Percentiles rank a stretch among this genome's conserved stretches.
Conservation (phyloP, 78 protist genomes). For the Paulinella micropora region DNA sequence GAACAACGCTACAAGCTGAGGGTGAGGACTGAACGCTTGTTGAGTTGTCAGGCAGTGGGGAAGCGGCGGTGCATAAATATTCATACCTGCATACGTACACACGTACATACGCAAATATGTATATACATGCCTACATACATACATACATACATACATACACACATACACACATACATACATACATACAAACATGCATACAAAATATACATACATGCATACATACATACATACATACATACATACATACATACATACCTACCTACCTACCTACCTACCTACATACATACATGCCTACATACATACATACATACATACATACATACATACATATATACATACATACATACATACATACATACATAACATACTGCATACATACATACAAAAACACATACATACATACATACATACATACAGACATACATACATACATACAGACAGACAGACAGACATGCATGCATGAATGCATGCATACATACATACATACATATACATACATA, state of each 20-base stretch:
- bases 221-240: background rate
- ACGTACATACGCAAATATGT: background rate
- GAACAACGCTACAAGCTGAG: background rate
- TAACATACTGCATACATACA: background rate
- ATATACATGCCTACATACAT: no score
- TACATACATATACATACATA: background rate
- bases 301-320: background rate
- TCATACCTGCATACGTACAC: background rate
- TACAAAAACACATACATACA: background rate
- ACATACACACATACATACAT: background rate
- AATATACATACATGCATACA: background rate
- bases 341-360: background rate
- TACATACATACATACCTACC: background rate
- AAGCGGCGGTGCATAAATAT: no score
- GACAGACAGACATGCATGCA: background rate
- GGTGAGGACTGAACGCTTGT: background rate
- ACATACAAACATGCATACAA: background rate
- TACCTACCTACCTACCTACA: background rate
- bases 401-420: background rate
- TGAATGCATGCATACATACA: background rate
- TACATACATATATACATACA: background rate
- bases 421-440: background rate
- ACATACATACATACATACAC: background rate
- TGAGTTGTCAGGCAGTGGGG: no score
- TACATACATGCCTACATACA: background rate